Percentiles rank a stretch among this genome's conserved stretches.
Evolutionary conservation across 2,329 filamentous ascomycete genomes (phyloP).

Genomic region (Coniochaeta pulveracea): DNA sequence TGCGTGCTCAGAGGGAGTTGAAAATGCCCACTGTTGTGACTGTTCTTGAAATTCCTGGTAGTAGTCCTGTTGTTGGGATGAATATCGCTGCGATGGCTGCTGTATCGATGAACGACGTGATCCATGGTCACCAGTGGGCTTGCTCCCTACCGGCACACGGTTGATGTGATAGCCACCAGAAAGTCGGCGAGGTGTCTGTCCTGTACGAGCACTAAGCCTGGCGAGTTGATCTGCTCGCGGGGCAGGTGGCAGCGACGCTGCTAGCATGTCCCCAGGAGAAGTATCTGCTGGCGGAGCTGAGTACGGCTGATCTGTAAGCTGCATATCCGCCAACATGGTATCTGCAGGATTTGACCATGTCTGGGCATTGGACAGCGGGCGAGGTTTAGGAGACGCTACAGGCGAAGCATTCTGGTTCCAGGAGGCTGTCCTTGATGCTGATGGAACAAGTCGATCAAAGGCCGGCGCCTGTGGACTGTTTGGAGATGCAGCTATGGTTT

Average conservation of each 20-base stretch:
- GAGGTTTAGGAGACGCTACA: slow-evolving; percentile 8
- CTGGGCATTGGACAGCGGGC: slow-evolving; percentile 21
- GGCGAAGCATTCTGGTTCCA: too few relatives aligned
- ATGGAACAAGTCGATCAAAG: slow-evolving; percentile 19
- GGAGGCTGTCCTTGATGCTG: too few relatives aligned
- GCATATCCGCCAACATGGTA: slow-evolving; percentile 11
- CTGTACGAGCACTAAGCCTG: slow-evolving; percentile 24
- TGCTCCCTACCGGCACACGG: slow-evolving; percentile 26
- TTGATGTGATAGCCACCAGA: slow-evolving; percentile 31
- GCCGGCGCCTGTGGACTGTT: slow-evolving; percentile 11
- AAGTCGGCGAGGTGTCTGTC: slow-evolving; percentile 26
- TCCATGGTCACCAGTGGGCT: slow-evolving; percentile 12
- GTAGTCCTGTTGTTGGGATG: slow-evolving; percentile 13
- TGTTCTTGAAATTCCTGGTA: slow-evolving; percentile 6
- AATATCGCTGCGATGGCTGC: slow-evolving; percentile 9
- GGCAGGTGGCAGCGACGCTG: slow-evolving; percentile 24
- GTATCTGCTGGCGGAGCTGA: slow-evolving; percentile 25
- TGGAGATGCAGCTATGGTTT: slow-evolving; percentile 9
- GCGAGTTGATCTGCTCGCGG: slow-evolving; percentile 27
- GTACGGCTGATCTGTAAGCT: slow-evolving; percentile 23
- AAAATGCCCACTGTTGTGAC: slow-evolving; percentile 7
- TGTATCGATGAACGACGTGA: slow-evolving; percentile 10
- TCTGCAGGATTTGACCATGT: slow-evolving; percentile 33
- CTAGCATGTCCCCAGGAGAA: slow-evolving; percentile 20
- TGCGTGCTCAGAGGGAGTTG: slow-evolving; percentile 5